Conservation (phyloP, 1,284 basidiomycete species). For the Puccinia polysora region DNA sequence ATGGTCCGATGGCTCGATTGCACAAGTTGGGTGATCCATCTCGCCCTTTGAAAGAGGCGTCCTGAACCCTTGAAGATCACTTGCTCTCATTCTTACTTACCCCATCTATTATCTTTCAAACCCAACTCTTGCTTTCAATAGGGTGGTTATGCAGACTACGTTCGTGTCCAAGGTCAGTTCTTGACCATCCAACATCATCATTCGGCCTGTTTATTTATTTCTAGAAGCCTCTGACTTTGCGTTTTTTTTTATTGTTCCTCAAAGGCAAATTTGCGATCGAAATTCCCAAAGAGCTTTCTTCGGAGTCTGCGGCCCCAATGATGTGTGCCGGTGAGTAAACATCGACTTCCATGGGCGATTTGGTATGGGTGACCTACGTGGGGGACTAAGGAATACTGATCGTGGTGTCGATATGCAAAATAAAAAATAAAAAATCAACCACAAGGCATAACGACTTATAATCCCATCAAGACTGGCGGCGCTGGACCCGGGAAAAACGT, state of each 20-base stretch:
- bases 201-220: too few relatives aligned
- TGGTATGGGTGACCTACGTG: too few relatives aligned
- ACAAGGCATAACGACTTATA: slow-evolving; percentile 31
- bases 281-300: slow-evolving; percentile 29
- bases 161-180: slow-evolving; percentile 36
- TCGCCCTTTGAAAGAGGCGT: background rate
- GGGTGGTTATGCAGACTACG: slow-evolving; percentile 39
- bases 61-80: background rate
- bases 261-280: slow-evolving; percentile 42
- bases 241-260: background rate
- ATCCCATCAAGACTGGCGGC: slow-evolving; percentile 32
- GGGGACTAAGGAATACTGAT: too few relatives aligned
- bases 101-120: background rate
- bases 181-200: background rate
- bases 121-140: background rate
- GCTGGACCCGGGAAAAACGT: slow-evolving; percentile 39
- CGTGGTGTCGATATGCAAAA: too few relatives aligned
- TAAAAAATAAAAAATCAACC: too few relatives aligned
- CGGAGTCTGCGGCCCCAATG: slow-evolving; percentile 43
- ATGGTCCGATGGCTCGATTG: slow-evolving; percentile 21
- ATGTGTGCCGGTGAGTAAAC: slow-evolving; percentile 38
- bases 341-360: background rate
- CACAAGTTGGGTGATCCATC: slow-evolving; percentile 6
- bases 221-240: too few relatives aligned
- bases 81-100: background rate